These are phyloP conservation scores for Cutaneotrichosporon sp. DNA, from an alignment of 1,284 basidiomycete genomes.

Conservation along the genomic window DNA sequence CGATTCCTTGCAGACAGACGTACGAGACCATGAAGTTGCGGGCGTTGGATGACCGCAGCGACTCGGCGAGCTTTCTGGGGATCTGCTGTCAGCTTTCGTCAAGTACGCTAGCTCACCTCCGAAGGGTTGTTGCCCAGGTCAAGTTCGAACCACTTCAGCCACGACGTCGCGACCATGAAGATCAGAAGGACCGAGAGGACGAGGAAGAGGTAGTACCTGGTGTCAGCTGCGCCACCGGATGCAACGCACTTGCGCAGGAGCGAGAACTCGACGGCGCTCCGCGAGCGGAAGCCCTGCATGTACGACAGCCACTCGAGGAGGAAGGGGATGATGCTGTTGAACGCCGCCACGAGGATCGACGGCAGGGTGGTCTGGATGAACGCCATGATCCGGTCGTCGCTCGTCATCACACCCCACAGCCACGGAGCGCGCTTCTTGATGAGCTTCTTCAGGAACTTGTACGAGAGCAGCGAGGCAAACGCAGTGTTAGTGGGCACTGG, in stretches of 20 bases:
- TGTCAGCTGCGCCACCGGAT: slow-evolving; percentile 8
- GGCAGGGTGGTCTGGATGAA: slow-evolving; percentile 93
- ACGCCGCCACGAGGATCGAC: slow-evolving; percentile 79
- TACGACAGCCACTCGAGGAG: slow-evolving; percentile 83
- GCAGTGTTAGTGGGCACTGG: slow-evolving; percentile 10
- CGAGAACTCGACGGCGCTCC: slow-evolving; percentile 91
- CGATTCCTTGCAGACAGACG: slow-evolving; percentile 88
- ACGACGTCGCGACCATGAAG: slow-evolving; percentile 86
- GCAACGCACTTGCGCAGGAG: slow-evolving; percentile 79
- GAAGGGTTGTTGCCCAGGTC: slow-evolving; percentile 81
- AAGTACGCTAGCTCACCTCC: slow-evolving; percentile 32
- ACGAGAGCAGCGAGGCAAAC: slow-evolving; percentile 65
- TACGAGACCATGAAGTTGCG: slow-evolving; percentile 94
- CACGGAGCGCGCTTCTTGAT: slow-evolving; percentile 87
- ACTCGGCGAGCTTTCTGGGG: slow-evolving; percentile 81
- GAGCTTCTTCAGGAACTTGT: slow-evolving; percentile 90
- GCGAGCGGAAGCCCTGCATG: slow-evolving; percentile 80
- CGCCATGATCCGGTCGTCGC: slow-evolving; percentile 74
- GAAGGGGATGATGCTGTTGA: slow-evolving; percentile 89
- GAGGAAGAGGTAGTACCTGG: slow-evolving; percentile 89
- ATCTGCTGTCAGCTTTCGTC: slow-evolving; percentile 60
- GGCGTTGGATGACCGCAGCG: slow-evolving; percentile 65
- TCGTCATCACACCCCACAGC: slow-evolving; percentile 72
- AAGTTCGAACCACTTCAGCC: slow-evolving; percentile 66
- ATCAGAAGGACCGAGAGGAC: slow-evolving; percentile 95